A percentile compares a stretch with the other conserved stretches of the same genome.
These are phyloP conservation scores for Symbiotaphrina buchneri DNA, from an alignment of 495 filamentous ascomycete species.

Conservation along the genomic window DNA sequence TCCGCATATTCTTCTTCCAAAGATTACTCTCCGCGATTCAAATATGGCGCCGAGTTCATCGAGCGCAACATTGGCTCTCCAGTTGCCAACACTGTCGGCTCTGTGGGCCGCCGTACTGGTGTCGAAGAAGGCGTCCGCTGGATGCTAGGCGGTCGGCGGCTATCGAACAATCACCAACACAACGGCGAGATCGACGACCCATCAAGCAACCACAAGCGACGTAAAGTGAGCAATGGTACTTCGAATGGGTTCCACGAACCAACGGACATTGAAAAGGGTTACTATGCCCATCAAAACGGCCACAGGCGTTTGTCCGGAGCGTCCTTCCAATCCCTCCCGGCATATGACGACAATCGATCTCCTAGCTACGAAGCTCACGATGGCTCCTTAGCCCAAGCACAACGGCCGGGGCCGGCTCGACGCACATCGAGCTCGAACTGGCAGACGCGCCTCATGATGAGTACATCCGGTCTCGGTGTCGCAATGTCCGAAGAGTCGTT, in stretches of 20 bases:
- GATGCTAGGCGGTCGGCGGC: slow-evolving; percentile 30
- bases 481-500: slow-evolving; percentile 75
- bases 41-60: slow-evolving; percentile 62
- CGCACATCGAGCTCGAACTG: slow-evolving; percentile 24
- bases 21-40: slow-evolving; percentile 68
- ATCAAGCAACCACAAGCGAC: slow-evolving; percentile 34
- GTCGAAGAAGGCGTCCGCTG: slow-evolving; percentile 64
- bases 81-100: slow-evolving; percentile 62
- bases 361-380: slow-evolving; percentile 39
- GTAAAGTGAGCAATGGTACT: slow-evolving; percentile 27
- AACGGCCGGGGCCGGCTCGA: not conserved
- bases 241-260: slow-evolving; percentile 11
- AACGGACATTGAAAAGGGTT: slow-evolving; percentile 19
- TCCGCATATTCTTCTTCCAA: slow-evolving; percentile 68
- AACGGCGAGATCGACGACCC: slow-evolving; percentile 19
- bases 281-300: slow-evolving; percentile 7
- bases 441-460: slow-evolving; percentile 60
- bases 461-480: slow-evolving; percentile 62
- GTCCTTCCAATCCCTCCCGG: slow-evolving; percentile 45
- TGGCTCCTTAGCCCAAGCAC: not conserved
- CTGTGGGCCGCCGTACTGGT: slow-evolving; percentile 57
- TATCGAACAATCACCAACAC: slow-evolving; percentile 13
- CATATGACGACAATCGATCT: slow-evolving; percentile 55
- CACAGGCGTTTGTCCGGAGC: slow-evolving; percentile 19
- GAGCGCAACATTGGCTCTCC: slow-evolving; percentile 64